Base-by-base conservation (phyloP, 1,284 basidiomycete species). In the Cerrena zonata region DNA sequence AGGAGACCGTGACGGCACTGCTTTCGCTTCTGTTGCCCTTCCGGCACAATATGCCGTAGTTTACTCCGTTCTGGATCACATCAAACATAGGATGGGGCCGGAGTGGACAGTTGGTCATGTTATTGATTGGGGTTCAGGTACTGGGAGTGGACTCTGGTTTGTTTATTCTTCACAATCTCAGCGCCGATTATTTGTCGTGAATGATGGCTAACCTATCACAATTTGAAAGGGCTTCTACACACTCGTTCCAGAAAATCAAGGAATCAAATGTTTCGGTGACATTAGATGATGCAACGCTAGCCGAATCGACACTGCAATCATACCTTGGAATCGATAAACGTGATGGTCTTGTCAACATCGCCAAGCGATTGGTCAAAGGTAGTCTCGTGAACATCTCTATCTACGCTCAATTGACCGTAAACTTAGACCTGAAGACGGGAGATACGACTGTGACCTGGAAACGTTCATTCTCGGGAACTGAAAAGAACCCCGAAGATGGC, bases 1-100 rank as follows among this genome's bases (percentile, higher is more conserved):
- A 65, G 71, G 69, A 34, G 74, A 78, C 49, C 76, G 85, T 45
- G 85, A 89, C 59, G 85, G 82, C 27, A 83, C 81, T 23, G 86
- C 88, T 12, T 89, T 89, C 62, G 82, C 82, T 15, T 79, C 84
- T 23, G 73, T 89, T 46, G 84, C 82, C 15, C 71, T 91, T 47
- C 88, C 87, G 2, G 79, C 84, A 2, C 86, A 90, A 67, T 91
- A 86, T 64, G 80, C 86, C 43, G 84, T 79, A 4, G 80, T 89
- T 56, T 75, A 71, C 53, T 71, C 85, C 13, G 84, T 90, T 10
- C 67, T 90, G 19, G 69, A 78, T 51, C 81, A 89, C 59, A 59
- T 82, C 37, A 82, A 79, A 55, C 74, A 70, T 42, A 73, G 88
- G 54, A 57, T 88, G 45, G 86, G 80, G 23, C 67, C 78, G 5